These are phyloP conservation scores for Neocatenulostroma microsporum DNA, from an alignment of 2,329 filamentous ascomycete species.

Conservation along the genomic window DNA sequence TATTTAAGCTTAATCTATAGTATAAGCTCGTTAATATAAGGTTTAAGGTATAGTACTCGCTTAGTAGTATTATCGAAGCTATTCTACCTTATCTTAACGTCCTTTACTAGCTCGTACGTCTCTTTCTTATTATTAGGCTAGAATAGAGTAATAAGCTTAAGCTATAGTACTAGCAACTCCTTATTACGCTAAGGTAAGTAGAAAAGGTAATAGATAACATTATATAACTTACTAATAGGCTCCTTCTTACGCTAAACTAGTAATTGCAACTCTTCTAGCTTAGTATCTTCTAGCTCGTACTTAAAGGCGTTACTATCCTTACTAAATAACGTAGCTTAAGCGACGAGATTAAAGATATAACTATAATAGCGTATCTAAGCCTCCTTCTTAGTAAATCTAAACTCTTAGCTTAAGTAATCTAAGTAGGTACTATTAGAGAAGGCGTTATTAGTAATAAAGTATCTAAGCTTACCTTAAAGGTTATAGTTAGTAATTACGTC, in stretches of 20 bases:
- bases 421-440: slow-evolving; percentile 10
- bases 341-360: slow-evolving; percentile 14
- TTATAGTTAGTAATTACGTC: slow-evolving; percentile 7
- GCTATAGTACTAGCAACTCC: no score
- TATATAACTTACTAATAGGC: slow-evolving; percentile 9
- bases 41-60: slow-evolving; percentile 9
- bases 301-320: slow-evolving; percentile 8
- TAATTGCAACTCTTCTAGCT: slow-evolving; percentile 9
- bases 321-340: slow-evolving; percentile 10
- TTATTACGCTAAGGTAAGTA: no score
- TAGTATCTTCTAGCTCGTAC: not conserved
- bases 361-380: slow-evolving; percentile 9
- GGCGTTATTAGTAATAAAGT: slow-evolving; percentile 16
- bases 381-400: slow-evolving; percentile 4
- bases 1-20: slow-evolving; percentile 4
- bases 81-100: no score
- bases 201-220: no score
- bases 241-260: slow-evolving; percentile 8
- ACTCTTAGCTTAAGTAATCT: slow-evolving; percentile 6
- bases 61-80: slow-evolving; percentile 7
- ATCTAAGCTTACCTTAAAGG: slow-evolving; percentile 8
- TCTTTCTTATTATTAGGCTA: no score
- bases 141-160: no score
- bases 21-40: slow-evolving; percentile 9
- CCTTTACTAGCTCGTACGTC: no score